Evolutionary conservation across 2,329 filamentous ascomycete genomes (phyloP).

Genomic region (Mariannaea elegans): DNA sequence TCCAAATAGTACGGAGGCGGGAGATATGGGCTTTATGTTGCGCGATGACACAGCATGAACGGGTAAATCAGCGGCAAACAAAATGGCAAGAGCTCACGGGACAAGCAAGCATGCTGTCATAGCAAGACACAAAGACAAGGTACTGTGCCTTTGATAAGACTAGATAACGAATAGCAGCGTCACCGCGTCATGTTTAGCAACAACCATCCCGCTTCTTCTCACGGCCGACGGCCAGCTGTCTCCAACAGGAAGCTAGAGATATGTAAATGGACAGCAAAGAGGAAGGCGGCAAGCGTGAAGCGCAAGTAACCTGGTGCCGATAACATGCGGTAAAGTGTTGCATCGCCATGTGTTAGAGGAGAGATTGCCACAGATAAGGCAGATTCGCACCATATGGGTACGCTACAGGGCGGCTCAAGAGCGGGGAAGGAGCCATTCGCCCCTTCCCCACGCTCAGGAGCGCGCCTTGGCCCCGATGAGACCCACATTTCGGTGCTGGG

Average conservation of each 20-base stretch:
- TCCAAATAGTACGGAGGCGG: background rate
- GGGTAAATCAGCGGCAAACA: constrained; percentile 11
- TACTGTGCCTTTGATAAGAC: constrained; percentile 1
- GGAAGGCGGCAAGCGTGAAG: constrained; percentile 16
- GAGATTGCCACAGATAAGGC: constrained; percentile 38
- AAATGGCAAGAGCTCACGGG: constrained; percentile 6
- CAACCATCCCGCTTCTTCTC: constrained; percentile 18
- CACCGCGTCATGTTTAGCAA: constrained; percentile 31
- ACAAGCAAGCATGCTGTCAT: constrained; percentile 14
- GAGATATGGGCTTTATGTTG: constrained; percentile 12
- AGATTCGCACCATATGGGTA: constrained; percentile 30
- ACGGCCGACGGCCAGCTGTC: constrained; percentile 26
- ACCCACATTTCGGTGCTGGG: constrained; percentile 2
- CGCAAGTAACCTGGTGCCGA: background rate
- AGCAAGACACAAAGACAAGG: background rate
- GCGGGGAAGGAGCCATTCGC: constrained; percentile 24
- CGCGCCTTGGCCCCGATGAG: constrained; percentile 21
- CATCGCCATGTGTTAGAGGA: constrained; percentile 6
- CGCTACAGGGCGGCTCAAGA: constrained; percentile 23
- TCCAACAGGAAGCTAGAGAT: constrained; percentile 27
- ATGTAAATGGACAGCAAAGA: constrained; percentile 25
- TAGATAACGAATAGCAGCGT: constrained; percentile 31
- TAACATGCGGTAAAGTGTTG: background rate
- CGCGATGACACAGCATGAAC: constrained; percentile 2
- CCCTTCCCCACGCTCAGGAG: constrained; percentile 33